Evolutionary conservation across 2,329 filamentous ascomycete genomes (phyloP), one percentile per base, ranked within the genome.

Genomic region (Trichoderma sp.): DNA sequence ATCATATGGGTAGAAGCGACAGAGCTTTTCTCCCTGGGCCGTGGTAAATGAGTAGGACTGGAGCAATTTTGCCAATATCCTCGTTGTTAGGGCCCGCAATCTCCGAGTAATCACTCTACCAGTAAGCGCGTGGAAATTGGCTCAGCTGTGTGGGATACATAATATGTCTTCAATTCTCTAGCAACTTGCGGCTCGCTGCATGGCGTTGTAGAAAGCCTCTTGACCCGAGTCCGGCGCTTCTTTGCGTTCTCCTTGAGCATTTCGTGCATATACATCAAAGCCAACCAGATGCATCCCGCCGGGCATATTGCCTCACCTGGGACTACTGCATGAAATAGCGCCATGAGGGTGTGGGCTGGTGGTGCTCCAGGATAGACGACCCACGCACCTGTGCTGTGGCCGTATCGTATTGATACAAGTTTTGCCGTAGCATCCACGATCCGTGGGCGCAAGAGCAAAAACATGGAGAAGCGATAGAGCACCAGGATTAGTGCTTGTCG

Each of bases 281-380:
- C 47, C 47, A 53, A 24, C 18, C 28, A 53, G 32, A 60, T n/a
- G 57, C 53, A 62, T 70, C 21, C 43, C 39, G 57, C 67, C 71
- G 71, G 71, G 26, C 34, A 57, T 72, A 72, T 70, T 72, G 60
- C 58, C 71, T 71, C 58, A 65, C 66, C 68, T 71, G 69, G 68
- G 69, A 64, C 73, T 74, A 68, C 72, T 74, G 73, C 72, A 73
- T 60, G 66, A 62, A 70, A 73, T 73, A 68, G 73, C 73, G 73
- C 66, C 70, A 72, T 72, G 57, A 61, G 32, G 66, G 66, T 62
- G 71, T 58, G 53, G 56, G 71, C 56, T 63, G 71, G 21, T 32
- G 53, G 53, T 66, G 39, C 34, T 70, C 51, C 60, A 69, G 64
- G 57, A 63, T 68, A 14, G 57, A 32, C 47, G 71, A 63, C 57